phyloP scores from a whole-genome alignment of 2,329 filamentous ascomycete genomes.

The Cytospora leucostoma region DNA sequence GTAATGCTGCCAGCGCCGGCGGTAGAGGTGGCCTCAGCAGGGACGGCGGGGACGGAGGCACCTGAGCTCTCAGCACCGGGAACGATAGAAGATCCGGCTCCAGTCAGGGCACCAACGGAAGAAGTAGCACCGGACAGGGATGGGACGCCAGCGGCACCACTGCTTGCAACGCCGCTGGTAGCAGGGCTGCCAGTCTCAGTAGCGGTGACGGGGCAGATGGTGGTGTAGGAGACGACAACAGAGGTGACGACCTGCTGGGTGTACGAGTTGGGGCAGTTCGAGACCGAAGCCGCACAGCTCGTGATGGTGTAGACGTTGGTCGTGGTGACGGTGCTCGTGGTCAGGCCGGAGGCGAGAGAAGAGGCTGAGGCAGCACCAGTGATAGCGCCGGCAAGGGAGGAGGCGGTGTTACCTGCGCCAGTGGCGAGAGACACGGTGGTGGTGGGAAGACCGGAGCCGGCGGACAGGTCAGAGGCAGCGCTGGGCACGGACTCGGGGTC shows the following conservation, averaged over 20 bases:
- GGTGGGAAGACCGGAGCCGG: conserved; percentile 9
- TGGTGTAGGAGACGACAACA: conserved; percentile 32
- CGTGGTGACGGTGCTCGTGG: conserved; percentile 31
- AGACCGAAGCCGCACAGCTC: conserved; percentile 34
- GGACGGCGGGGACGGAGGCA: neutral
- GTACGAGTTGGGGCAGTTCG: conserved; percentile 36
- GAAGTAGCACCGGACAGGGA: conserved; percentile 8
- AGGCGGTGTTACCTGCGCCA: too few species aligned
- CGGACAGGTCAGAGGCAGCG: conserved; percentile 10
- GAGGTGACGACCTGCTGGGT: conserved; percentile 34
- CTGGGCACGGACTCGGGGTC: conserved; percentile 4
- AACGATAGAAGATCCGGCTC: too few species aligned
- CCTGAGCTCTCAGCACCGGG: too few species aligned
- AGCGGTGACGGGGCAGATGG: conserved; percentile 33
- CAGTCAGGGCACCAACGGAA: neutral
- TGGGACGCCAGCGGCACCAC: neutral
- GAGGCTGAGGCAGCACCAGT: conserved; percentile 7
- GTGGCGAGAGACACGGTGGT: conserved; percentile 5
- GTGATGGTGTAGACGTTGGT: conserved; percentile 37
- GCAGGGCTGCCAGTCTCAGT: conserved; percentile 23
- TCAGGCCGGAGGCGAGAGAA: conserved; percentile 23
- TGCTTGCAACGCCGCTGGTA: neutral
- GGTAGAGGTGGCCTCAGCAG: neutral
- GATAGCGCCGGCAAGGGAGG: conserved; percentile 17
- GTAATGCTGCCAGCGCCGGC: conserved; percentile 2